A percentile compares a stretch with the other conserved stretches of the same genome.
These are phyloP conservation scores for Aleurites moluccanus DNA, from an alignment of 441 rosid species.

Conservation along the genomic window DNA sequence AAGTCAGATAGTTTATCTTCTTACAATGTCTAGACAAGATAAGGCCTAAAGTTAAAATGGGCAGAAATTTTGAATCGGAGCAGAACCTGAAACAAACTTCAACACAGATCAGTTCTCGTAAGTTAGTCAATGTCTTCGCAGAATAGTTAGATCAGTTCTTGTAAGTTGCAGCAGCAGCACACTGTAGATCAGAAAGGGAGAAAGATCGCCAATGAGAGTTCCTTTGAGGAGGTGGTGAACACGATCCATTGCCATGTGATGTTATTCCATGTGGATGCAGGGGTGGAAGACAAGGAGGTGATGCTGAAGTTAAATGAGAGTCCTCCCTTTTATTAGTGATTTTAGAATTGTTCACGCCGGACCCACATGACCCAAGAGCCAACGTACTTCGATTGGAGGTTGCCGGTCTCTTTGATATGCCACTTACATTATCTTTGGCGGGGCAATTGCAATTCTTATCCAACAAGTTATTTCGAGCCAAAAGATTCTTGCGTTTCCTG, in stretches of 20 bases:
- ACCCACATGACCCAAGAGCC: not conserved
- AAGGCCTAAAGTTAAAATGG: conserved; percentile 15
- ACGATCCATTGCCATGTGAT: conserved; percentile 14
- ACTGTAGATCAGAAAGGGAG: conserved; percentile 40
- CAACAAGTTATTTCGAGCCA: conserved; percentile 21
- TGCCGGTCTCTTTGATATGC: conserved; percentile 24
- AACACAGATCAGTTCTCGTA: too few relatives aligned
- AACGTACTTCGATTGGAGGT: conserved; percentile 17
- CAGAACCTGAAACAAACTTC: conserved; percentile 8
- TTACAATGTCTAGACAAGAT: conserved; percentile 7
- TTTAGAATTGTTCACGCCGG: not conserved
- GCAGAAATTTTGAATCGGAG: conserved; percentile 4
- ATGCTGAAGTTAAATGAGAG: conserved; percentile 5
- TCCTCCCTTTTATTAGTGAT: conserved; percentile 16
- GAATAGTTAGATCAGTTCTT: conserved; percentile 12
- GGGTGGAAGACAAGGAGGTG: conserved; percentile 33
- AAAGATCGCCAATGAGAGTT: conserved; percentile 38
- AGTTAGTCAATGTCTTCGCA: conserved; percentile 20
- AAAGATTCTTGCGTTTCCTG: conserved; percentile 37
- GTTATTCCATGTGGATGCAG: conserved; percentile 31
- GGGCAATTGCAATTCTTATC: conserved; percentile 18
- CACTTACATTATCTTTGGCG: conserved; percentile 17
- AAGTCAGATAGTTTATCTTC: not conserved
- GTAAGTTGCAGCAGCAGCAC: conserved; percentile 28
- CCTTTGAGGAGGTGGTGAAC: conserved; percentile 16